phyloP scores from a whole-genome alignment of 2,329 filamentous ascomycete species.

The Curvularia hawaiiensis region DNA sequence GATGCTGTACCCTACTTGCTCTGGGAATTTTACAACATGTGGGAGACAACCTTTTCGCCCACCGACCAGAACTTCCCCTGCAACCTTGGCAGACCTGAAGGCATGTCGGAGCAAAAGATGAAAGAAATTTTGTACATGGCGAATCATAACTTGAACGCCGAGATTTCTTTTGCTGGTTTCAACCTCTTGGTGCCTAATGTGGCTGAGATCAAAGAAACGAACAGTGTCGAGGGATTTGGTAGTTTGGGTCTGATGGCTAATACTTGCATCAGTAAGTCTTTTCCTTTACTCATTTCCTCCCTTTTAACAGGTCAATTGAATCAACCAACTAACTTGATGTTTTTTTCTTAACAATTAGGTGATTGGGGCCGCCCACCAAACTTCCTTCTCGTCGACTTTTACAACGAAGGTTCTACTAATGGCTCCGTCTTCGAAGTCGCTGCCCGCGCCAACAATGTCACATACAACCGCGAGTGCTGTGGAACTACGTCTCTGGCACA shows the following conservation, averaged over 20 bases:
- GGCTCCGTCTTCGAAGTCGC: slow-evolving; percentile 50
- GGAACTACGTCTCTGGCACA: slow-evolving; percentile 45
- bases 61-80: slow-evolving; percentile 75
- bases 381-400: slow-evolving; percentile 51
- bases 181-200: slow-evolving; percentile 46
- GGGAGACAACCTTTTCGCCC: slow-evolving; percentile 89
- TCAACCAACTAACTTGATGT: not conserved
- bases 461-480: slow-evolving; percentile 66
- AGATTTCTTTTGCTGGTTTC: slow-evolving; percentile 51
- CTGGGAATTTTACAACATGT: slow-evolving; percentile 88
- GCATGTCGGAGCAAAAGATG: slow-evolving; percentile 58
- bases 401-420: slow-evolving; percentile 43
- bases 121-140: slow-evolving; percentile 76
- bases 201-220: slow-evolving; percentile 42
- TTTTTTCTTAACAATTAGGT: slow-evolving; percentile 17
- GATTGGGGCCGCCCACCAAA: slow-evolving; percentile 47
- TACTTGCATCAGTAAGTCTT: slow-evolving; percentile 41
- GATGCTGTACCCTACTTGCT: slow-evolving; percentile 80
- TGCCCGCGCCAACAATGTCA: slow-evolving; percentile 69
- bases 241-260: slow-evolving; percentile 43
- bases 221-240: slow-evolving; percentile 40
- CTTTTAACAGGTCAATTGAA: not conserved
- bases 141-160: slow-evolving; percentile 92
- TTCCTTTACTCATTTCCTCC: not conserved
- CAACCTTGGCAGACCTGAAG: slow-evolving; percentile 75